phyloP scores from a whole-genome alignment of 306 rosid species.

The Clitoria ternatea region DNA sequence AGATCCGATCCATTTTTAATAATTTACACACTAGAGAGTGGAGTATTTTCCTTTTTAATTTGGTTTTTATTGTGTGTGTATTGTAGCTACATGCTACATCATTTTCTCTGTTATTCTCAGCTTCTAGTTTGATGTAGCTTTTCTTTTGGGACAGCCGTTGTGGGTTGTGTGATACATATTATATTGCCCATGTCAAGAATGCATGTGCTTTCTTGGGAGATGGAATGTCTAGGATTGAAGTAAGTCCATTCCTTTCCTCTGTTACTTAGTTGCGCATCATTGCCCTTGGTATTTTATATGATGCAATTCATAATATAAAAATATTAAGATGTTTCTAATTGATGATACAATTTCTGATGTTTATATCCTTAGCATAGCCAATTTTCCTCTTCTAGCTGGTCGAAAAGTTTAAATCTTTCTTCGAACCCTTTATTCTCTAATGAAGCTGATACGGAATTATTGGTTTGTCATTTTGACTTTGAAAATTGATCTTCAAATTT shows the following conservation, averaged over 20 bases:
- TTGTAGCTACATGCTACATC: not conserved
- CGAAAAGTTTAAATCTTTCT: not conserved
- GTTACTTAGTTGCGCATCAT: not conserved
- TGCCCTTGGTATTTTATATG: too few species aligned
- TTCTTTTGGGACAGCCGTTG: conserved; percentile 55
- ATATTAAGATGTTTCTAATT: not conserved
- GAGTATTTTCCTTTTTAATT: not conserved
- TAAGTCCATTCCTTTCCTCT: conserved; percentile 29
- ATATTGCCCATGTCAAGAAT: conserved; percentile 91
- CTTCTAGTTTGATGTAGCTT: not conserved
- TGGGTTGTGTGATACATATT: conserved; percentile 95
- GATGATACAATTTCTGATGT: not conserved
- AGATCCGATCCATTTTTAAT: too few species aligned
- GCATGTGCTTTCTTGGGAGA: conserved; percentile 99
- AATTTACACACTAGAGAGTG: too few species aligned
- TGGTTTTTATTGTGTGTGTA: not conserved
- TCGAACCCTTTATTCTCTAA: not conserved
- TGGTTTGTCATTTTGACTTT: not conserved
- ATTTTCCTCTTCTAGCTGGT: not conserved
- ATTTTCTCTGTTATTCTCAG: not conserved
- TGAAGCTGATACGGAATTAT: not conserved
- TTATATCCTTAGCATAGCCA: not conserved
- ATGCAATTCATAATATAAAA: not conserved
- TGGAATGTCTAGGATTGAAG: conserved; percentile 96
- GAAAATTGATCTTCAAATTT: conserved; percentile 9